These are phyloP conservation scores for Plasmodium yoelii DNA, from an alignment of 169 alveolate genomes.

Conservation along the genomic window DNA sequence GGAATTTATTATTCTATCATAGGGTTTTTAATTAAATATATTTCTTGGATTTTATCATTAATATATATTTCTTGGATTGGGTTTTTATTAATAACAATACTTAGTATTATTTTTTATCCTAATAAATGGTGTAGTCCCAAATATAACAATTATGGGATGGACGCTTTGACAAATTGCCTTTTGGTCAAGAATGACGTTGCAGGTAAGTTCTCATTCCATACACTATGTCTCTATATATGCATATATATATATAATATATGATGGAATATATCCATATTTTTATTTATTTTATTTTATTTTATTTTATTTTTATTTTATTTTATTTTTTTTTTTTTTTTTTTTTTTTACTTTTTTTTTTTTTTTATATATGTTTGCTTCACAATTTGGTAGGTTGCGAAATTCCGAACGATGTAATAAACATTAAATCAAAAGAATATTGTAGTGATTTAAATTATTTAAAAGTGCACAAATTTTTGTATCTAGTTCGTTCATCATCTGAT, in stretches of 20 bases:
- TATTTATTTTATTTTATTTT: not conserved
- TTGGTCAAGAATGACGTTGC: constrained; percentile 24
- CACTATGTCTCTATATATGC: not conserved
- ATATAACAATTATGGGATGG: constrained; percentile 60
- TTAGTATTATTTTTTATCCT: constrained; percentile 23
- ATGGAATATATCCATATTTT: not conserved
- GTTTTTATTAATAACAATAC: constrained; percentile 34
- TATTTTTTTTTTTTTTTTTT: too few species aligned
- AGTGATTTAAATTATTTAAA: constrained; percentile 50
- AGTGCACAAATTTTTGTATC: constrained; percentile 41
- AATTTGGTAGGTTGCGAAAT: constrained; percentile 51
- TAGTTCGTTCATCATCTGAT: constrained; percentile 43
- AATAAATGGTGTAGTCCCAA: constrained; percentile 28
- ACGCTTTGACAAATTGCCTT: constrained; percentile 49
- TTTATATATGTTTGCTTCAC: not conserved
- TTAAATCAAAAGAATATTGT: constrained; percentile 38
- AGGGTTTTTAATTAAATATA: constrained; percentile 57
- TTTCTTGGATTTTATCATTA: constrained; percentile 60
- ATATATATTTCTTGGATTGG: constrained; percentile 44
- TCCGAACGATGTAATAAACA: constrained; percentile 13
- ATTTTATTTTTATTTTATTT: too few species aligned
- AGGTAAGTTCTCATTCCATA: constrained; percentile 8
- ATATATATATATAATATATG: too few species aligned
- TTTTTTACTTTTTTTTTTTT: too few species aligned
- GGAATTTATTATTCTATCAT: constrained; percentile 48